Percentiles rank a stretch among this genome's conserved stretches.
Evolutionary conservation across 116 monocot species (phyloP).

Genomic region (Trichopus zeylanicus): DNA sequence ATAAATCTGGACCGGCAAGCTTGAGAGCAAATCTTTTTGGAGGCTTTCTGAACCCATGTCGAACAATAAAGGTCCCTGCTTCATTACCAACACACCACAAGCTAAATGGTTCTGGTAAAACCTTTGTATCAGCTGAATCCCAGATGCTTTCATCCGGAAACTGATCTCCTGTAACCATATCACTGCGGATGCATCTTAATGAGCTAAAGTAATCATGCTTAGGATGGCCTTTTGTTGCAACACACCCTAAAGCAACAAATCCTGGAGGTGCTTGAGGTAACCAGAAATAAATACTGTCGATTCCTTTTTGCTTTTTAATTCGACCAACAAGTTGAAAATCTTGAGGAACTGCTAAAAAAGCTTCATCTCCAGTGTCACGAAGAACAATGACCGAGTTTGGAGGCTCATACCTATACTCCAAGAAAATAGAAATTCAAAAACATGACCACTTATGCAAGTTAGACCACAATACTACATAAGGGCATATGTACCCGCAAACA

Average conservation of each 20-base stretch:
- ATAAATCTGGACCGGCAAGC: slow-evolving; percentile 43
- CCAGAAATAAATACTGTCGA: slow-evolving; percentile 73
- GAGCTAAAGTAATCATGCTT: slow-evolving; percentile 46
- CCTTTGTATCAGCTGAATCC: slow-evolving; percentile 59
- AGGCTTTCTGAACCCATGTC: slow-evolving; percentile 80
- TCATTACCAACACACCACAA: slow-evolving; percentile 74
- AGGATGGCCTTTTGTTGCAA: slow-evolving; percentile 73
- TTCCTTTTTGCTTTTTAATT: slow-evolving; percentile 56
- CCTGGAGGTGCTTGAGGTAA: slow-evolving; percentile 86
- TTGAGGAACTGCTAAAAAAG: slow-evolving; percentile 50
- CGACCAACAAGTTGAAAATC: slow-evolving; percentile 73
- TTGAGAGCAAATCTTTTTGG: slow-evolving; percentile 85
- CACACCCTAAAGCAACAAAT: slow-evolving; percentile 82
- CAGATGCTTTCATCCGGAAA: slow-evolving; percentile 90
- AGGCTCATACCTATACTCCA: slow-evolving; percentile 70
- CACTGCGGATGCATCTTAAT: slow-evolving; percentile 87
- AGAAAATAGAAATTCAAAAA: neutral
- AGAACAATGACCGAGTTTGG: slow-evolving; percentile 73
- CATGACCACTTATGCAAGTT: neutral
- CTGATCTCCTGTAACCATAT: slow-evolving; percentile 73
- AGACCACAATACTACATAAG: neutral
- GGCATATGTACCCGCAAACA: slow-evolving; percentile 57
- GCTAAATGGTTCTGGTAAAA: slow-evolving; percentile 63
- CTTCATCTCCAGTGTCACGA: slow-evolving; percentile 58
- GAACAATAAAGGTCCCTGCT: slow-evolving; percentile 79